Conservation (phyloP, 129 eudicot genomes). For the Mikania micrantha region DNA sequence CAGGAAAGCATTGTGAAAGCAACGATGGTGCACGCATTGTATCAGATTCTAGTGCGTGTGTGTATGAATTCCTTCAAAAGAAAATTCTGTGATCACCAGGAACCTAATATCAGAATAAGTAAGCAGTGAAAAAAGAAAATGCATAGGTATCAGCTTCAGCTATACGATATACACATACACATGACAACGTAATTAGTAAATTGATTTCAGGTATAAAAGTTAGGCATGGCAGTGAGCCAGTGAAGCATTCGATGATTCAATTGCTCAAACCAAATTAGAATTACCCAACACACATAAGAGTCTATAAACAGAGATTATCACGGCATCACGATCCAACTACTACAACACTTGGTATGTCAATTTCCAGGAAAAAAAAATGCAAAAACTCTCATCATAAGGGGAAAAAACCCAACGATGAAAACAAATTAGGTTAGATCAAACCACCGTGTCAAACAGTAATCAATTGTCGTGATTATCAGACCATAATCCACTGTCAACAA, state of each 20-base stretch:
- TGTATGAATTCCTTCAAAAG: neutral
- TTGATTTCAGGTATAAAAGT: neutral
- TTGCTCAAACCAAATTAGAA: neutral
- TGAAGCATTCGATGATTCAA: neutral
- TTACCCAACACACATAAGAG: neutral
- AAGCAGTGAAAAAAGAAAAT: neutral
- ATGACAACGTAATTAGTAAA: neutral
- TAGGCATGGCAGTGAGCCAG: neutral
- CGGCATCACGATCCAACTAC: neutral
- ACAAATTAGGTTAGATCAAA: neutral
- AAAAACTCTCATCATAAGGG: neutral
- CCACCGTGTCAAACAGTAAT: neutral
- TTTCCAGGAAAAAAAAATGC: neutral
- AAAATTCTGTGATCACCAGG: constrained; percentile 11
- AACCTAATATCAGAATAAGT: neutral
- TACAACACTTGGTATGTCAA: neutral
- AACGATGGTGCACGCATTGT: constrained; percentile 72
- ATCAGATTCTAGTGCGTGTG: neutral
- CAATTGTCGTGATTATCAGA: neutral
- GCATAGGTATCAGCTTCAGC: neutral
- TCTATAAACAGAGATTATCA: neutral
- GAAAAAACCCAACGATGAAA: neutral
- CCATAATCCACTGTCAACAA: neutral
- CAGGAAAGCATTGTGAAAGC: constrained; percentile 75
- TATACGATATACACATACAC: neutral